Evolutionary conservation across 768 basidiomycete species (phyloP).

Genomic region (Coprinellus micaceus): DNA sequence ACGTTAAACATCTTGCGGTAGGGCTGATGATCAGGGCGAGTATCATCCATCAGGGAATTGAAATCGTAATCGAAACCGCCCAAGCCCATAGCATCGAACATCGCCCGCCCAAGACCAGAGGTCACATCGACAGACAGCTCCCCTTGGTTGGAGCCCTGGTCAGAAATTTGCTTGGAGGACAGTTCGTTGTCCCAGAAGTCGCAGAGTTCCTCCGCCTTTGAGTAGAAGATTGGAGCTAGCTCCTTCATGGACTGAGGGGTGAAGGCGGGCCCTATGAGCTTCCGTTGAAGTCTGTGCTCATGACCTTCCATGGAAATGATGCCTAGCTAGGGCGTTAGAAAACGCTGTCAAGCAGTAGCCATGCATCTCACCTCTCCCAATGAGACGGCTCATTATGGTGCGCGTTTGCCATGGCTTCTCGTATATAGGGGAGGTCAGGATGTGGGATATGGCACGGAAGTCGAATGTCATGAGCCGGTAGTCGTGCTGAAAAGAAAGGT

Average conservation of each 20-base stretch:
- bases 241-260: conserved; percentile 40
- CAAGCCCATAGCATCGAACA: conserved; percentile 63
- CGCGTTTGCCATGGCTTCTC: conserved; percentile 60
- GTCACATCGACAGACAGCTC: conserved; percentile 52
- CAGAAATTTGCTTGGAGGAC: conserved; percentile 18
- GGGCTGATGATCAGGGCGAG: conserved; percentile 44
- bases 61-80: conserved; percentile 55
- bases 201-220: conserved; percentile 48
- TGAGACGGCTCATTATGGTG: conserved; percentile 39
- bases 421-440: conserved; percentile 45
- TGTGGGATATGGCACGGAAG: conserved; percentile 42
- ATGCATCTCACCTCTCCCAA: conserved; percentile 45
- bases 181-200: conserved; percentile 38
- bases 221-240: conserved; percentile 45
- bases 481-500: conserved; percentile 48
- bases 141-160: too few species aligned
- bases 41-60: conserved; percentile 44
- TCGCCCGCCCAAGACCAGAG: conserved; percentile 57
- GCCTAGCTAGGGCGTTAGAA: conserved; percentile 25
- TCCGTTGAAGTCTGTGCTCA: conserved; percentile 45
- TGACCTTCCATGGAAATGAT: conserved; percentile 51
- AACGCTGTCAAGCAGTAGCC: neutral
- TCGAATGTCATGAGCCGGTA: conserved; percentile 53
- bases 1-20: conserved; percentile 49
- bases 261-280: conserved; percentile 50